These are phyloP conservation scores for Pezicula neosporulosa DNA, from an alignment of 2,329 filamentous ascomycete species.

Conservation along the genomic window DNA sequence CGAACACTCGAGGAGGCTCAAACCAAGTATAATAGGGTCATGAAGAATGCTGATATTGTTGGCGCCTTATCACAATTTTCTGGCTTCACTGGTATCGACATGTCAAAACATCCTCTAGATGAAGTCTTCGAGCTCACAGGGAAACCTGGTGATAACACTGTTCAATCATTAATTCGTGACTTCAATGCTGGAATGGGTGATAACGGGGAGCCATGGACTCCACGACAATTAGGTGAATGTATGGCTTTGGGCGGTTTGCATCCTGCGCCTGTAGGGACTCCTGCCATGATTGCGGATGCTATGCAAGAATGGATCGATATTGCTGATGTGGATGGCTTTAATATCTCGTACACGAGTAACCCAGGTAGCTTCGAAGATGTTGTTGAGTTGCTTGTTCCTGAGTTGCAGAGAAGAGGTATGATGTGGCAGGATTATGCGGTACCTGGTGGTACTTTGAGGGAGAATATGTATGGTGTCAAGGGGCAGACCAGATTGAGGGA, in stretches of 20 bases:
- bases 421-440: slow-evolving; percentile 42
- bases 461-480: too few species aligned
- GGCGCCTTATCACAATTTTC: slow-evolving; percentile 67
- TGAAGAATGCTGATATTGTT: slow-evolving; percentile 50
- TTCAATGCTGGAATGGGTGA: too few species aligned
- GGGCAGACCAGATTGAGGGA: background rate
- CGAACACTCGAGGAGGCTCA: slow-evolving; percentile 60
- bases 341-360: slow-evolving; percentile 65
- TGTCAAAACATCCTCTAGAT: background rate
- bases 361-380: slow-evolving; percentile 65
- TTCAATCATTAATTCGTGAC: too few species aligned
- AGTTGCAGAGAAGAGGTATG: slow-evolving; percentile 52
- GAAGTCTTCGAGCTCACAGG: background rate
- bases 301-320: slow-evolving; percentile 65
- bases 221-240: background rate
- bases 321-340: slow-evolving; percentile 71
- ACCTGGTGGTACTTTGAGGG: too few species aligned
- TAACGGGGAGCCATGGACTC: too few species aligned
- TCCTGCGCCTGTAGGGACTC: background rate
- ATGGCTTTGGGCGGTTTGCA: background rate
- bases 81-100: slow-evolving; percentile 66
- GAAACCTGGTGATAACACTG: too few species aligned
- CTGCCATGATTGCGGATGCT: slow-evolving; percentile 33
- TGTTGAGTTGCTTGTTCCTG: slow-evolving; percentile 59
- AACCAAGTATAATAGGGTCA: slow-evolving; percentile 53